phyloP scores from a whole-genome alignment of 495 filamentous ascomycete genomes.

The Pseudomonodictys pantanalensis region DNA sequence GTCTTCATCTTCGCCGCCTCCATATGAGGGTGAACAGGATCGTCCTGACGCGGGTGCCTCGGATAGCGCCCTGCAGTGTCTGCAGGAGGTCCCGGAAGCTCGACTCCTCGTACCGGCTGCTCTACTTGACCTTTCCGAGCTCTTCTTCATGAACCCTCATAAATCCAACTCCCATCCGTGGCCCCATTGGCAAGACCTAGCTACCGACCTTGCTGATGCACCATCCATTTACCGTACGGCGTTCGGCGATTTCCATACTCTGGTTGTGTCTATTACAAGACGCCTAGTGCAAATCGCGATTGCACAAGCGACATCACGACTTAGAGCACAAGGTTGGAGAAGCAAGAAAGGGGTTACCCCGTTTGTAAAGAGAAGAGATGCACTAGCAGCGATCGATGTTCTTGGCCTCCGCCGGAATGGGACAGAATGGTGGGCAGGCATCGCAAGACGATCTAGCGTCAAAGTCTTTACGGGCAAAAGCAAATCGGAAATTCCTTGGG shows the following conservation, averaged over 20 bases:
- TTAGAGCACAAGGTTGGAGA: conserved; percentile 24
- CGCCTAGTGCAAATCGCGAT: conserved; percentile 26
- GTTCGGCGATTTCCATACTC: conserved; percentile 29
- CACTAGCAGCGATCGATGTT: conserved; percentile 60
- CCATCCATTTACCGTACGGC: conserved; percentile 33
- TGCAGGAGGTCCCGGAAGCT: conserved; percentile 24
- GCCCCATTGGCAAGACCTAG: conserved; percentile 10
- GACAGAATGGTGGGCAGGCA: conserved; percentile 56
- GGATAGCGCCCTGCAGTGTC: too few species aligned
- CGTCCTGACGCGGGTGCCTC: too few species aligned
- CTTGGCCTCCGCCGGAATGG: conserved; percentile 49
- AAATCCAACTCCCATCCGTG: neutral
- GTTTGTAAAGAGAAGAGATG: conserved; percentile 58
- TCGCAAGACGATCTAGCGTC: conserved; percentile 59
- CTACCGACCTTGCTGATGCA: conserved; percentile 5
- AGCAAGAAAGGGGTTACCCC: conserved; percentile 17
- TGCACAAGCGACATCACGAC: conserved; percentile 27
- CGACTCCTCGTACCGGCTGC: conserved; percentile 8
- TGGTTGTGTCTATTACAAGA: conserved; percentile 26
- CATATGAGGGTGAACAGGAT: neutral
- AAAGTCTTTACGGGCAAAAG: conserved; percentile 50
- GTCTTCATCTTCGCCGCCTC: neutral
- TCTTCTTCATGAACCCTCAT: conserved; percentile 31
- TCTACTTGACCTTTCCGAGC: conserved; percentile 15
- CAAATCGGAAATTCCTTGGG: conserved; percentile 47